A percentile compares a stretch with the other conserved stretches of the same genome.
These are phyloP conservation scores for Aureobasidium sp. DNA, from an alignment of 2,329 filamentous ascomycete genomes.

Conservation along the genomic window DNA sequence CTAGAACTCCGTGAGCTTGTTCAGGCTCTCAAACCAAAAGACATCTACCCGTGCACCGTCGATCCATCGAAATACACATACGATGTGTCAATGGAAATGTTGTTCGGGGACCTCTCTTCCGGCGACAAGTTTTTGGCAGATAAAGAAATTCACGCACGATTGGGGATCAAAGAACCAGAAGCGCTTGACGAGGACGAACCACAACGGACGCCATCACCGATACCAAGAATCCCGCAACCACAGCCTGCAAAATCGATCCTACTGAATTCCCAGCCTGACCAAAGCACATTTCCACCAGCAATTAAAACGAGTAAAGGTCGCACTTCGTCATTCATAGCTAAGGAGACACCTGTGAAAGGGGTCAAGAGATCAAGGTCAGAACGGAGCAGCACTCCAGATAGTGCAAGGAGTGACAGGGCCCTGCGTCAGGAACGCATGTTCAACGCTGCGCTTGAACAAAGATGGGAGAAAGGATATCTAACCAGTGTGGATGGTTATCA, in stretches of 20 bases:
- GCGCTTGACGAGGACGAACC: not conserved
- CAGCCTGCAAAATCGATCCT: not conserved
- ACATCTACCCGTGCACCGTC: constrained; percentile 75
- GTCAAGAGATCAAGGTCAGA: not conserved
- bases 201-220: not conserved
- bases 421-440: constrained; percentile 20
- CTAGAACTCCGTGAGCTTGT: constrained; percentile 68
- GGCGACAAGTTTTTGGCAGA: constrained; percentile 45
- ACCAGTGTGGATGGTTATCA: constrained; percentile 26
- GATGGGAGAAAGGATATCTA: constrained; percentile 25
- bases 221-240: not conserved
- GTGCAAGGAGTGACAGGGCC: constrained; percentile 19
- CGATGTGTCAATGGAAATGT: constrained; percentile 53
- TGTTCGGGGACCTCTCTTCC: constrained; percentile 68
- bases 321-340: not conserved
- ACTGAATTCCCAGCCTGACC: not conserved
- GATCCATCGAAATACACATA: constrained; percentile 57
- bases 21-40: constrained; percentile 59
- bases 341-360: not conserved
- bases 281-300: not conserved
- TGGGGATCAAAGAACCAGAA: constrained; percentile 1
- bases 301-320: not conserved
- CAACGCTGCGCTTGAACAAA: constrained; percentile 22
- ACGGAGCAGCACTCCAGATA: constrained; percentile 12
- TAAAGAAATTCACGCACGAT: constrained; percentile 11